Percentiles rank a stretch among this genome's conserved stretches.
Conservation (phyloP, 208 protist species). For the Acanthamoeba lenticulata region DNA sequence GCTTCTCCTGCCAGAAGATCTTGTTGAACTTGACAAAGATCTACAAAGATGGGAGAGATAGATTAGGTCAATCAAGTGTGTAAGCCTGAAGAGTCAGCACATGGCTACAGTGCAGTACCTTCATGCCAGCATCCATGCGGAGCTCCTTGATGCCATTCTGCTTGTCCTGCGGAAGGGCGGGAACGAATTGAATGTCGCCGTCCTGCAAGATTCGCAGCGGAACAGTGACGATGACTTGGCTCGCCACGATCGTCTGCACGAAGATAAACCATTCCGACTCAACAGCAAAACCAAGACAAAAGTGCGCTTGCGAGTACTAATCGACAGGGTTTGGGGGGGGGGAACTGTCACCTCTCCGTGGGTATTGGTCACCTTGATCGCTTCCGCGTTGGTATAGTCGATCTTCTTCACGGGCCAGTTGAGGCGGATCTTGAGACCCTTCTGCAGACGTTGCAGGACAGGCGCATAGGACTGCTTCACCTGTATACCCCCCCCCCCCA, state of each 20-base stretch:
- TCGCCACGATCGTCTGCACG: background rate
- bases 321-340: too few relatives aligned
- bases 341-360: background rate
- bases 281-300: too few relatives aligned
- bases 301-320: too few relatives aligned
- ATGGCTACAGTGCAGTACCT: too few relatives aligned
- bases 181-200: background rate
- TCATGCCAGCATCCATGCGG: slow-evolving; percentile 29
- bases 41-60: background rate
- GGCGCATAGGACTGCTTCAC: slow-evolving; percentile 38
- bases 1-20: slow-evolving; percentile 49
- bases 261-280: background rate
- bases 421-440: slow-evolving; percentile 25
- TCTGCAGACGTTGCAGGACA: background rate
- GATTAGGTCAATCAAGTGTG: background rate
- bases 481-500: background rate
- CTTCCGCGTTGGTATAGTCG: slow-evolving; percentile 1
- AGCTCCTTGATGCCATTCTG: background rate
- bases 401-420: slow-evolving; percentile 40
- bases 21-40: slow-evolving; percentile 41
- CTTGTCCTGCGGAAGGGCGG: background rate
- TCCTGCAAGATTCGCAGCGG: background rate
- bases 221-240: slow-evolving; percentile 14
- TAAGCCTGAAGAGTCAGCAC: too few relatives aligned
- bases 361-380: slow-evolving; percentile 16